A percentile compares a stretch with the other conserved stretches of the same genome.
phyloP scores from a whole-genome alignment of 2,329 filamentous ascomycete genomes.

The Epichloe typhina region DNA sequence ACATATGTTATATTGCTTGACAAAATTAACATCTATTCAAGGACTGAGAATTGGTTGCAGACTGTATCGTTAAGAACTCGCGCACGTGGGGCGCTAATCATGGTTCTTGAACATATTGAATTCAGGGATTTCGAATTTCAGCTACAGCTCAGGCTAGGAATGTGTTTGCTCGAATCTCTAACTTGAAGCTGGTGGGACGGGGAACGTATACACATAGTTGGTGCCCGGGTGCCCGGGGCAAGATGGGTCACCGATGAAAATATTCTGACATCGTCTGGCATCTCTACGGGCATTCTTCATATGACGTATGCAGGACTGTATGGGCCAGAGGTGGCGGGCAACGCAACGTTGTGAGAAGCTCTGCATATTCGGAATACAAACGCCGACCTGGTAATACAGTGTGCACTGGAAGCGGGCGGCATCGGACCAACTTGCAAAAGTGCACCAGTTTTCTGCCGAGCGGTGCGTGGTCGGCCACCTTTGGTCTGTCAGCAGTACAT shows the following conservation, averaged over 20 bases:
- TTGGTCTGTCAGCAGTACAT: neutral
- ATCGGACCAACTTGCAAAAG: neutral
- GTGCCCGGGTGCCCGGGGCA: slow-evolving; percentile 36
- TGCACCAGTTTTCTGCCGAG: neutral
- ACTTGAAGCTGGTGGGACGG: no score
- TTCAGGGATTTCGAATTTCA: no score
- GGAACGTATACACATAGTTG: slow-evolving; percentile 40
- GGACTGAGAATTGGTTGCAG: no score
- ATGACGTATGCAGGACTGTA: slow-evolving; percentile 20
- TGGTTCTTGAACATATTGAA: no score
- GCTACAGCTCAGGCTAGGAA: no score
- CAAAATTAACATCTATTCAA: no score
- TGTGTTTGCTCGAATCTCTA: no score
- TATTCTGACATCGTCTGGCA: slow-evolving; percentile 48
- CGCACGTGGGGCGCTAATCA: no score
- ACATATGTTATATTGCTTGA: no score
- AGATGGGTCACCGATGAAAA: slow-evolving; percentile 49
- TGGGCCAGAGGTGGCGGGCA: slow-evolving; percentile 35
- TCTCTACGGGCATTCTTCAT: slow-evolving; percentile 29
- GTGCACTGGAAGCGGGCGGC: neutral
- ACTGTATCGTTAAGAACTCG: no score
- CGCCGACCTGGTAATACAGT: slow-evolving; percentile 11
- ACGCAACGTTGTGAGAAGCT: slow-evolving; percentile 29
- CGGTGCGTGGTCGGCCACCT: neutral
- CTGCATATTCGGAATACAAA: slow-evolving; percentile 47